Evolutionary conservation across 208 protist species (phyloP), one percentile per base, ranked within the genome.

Genomic region (Leishmania braziliensis): DNA sequence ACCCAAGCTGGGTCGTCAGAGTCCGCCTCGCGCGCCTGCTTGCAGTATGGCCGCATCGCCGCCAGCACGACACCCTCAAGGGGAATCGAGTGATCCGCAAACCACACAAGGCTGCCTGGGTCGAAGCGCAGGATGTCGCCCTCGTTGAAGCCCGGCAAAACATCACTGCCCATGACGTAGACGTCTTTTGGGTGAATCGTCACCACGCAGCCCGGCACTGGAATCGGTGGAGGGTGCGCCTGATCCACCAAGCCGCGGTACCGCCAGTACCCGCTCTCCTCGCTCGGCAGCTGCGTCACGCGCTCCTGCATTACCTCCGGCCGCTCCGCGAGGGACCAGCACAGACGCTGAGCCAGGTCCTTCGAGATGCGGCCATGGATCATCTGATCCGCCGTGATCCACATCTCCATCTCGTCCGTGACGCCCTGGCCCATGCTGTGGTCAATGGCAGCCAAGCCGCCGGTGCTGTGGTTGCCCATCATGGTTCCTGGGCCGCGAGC

Each of bases 321-420:
- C 53, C 86, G 84, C 86, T 93, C 89, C 63, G 93, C 91, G 33
- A 96, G 84, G 4, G 86, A 87, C 84, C 85, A 92, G 84, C 93
- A 96, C 4, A 96, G 86, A 20, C 84, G 90, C 84, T 92, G 83
- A 14, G 91, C 93, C 14, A 96, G 77, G 36, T 89, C 82, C 63
- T 88, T 90, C 66, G 77, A 87, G 84, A 96, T 89, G 29, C 93
- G 90, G 50, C 91, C 90, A 74, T 96, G 93, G 58, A 96, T 88
- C 91, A 96, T 94, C 72, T 86, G 86, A 58, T 96, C 90, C 26
- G 81, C 75, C n/a, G 91, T 96, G 43, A 96, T 90, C 92, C 93
- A 96, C 93, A 94, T 96, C 82, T 95, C 91, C 54, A 96, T 89
- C 79, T 93, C 93, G 56, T 92, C 85, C n/a, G 88, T 92, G 20